Evolutionary conservation across 1,139 yeast genomes (phyloP).

Genomic region (Pneumocystis oryctolagi): DNA sequence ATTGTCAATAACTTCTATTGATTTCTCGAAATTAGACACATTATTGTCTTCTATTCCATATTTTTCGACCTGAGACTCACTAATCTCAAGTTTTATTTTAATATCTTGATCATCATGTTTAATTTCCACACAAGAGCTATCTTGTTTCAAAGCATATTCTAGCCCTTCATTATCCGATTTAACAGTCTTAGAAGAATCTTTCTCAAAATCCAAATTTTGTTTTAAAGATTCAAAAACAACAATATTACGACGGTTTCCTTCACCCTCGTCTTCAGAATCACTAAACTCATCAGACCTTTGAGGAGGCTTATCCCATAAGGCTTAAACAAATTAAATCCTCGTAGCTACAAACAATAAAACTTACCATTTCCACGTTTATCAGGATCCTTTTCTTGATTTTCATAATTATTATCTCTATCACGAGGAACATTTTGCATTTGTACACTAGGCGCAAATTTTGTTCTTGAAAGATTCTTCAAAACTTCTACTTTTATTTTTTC

Average conservation of each 20-base stretch:
- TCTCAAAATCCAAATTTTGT: conserved; percentile 13
- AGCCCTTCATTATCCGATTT: neutral
- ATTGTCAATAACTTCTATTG: neutral
- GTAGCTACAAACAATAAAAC: neutral
- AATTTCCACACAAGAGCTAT: neutral
- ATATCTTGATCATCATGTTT: neutral
- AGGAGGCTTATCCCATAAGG: neutral
- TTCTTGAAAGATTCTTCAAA: conserved; percentile 62
- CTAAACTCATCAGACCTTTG: conserved; percentile 47
- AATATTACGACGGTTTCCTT: conserved; percentile 29
- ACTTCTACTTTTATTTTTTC: conserved; percentile 72
- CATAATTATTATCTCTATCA: conserved; percentile 52
- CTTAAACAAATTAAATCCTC: neutral
- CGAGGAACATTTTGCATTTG: conserved; percentile 83
- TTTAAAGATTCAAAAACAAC: conserved; percentile 5
- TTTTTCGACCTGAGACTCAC: neutral
- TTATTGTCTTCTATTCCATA: neutral
- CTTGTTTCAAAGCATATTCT: neutral
- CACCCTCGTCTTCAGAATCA: conserved; percentile 46
- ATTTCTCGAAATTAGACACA: neutral
- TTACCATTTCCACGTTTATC: neutral
- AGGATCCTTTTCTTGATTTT: conserved; percentile 52
- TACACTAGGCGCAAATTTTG: conserved; percentile 90
- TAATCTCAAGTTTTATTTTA: neutral
- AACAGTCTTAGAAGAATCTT: conserved; percentile 4